A percentile compares a stretch with the other conserved stretches of the same genome.
These are phyloP conservation scores for Ceratocystis eucalypticola DNA, from an alignment of 2,329 filamentous ascomycete species.

Conservation along the genomic window DNA sequence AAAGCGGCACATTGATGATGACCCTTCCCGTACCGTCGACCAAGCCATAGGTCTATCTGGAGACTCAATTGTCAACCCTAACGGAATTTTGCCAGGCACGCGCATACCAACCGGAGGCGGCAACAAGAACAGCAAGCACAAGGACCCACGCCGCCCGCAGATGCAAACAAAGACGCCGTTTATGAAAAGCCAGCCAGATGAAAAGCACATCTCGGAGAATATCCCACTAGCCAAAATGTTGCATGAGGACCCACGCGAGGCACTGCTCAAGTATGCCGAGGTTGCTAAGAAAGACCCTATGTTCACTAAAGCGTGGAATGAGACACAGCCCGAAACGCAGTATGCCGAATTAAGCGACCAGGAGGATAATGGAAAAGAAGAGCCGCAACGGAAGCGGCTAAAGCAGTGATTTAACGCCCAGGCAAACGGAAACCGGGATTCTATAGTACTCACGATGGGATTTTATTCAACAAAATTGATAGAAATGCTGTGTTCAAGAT, in stretches of 20 bases:
- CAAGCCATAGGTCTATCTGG: constrained; percentile 67
- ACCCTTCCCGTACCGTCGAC: constrained; percentile 75
- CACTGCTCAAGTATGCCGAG: constrained; percentile 86
- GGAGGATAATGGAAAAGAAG: constrained; percentile 46
- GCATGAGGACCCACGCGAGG: constrained; percentile 90
- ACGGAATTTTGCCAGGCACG: constrained; percentile 40
- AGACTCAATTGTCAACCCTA: constrained; percentile 63
- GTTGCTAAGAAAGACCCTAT: constrained; percentile 84
- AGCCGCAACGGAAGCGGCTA: constrained; percentile 49
- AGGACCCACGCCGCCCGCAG: constrained; percentile 73
- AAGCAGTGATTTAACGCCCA: constrained; percentile 32
- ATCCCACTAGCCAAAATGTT: constrained; percentile 68
- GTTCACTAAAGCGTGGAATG: constrained; percentile 87
- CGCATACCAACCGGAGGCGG: constrained; percentile 49
- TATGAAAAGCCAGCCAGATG: constrained; percentile 77
- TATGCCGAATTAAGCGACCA: constrained; percentile 84
- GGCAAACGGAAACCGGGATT: background rate
- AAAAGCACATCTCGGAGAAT: constrained; percentile 73
- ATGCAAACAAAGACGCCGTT: constrained; percentile 78
- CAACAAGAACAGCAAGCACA: constrained; percentile 42
- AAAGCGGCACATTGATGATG: constrained; percentile 88
- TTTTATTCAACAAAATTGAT: no score
- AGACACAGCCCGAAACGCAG: constrained; percentile 82
- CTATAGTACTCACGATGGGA: background rate
- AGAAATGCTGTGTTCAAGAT: no score